Evolutionary conservation across 164 flowering plant genomes (phyloP).

Genomic region (Dillenia suffruticosa): DNA sequence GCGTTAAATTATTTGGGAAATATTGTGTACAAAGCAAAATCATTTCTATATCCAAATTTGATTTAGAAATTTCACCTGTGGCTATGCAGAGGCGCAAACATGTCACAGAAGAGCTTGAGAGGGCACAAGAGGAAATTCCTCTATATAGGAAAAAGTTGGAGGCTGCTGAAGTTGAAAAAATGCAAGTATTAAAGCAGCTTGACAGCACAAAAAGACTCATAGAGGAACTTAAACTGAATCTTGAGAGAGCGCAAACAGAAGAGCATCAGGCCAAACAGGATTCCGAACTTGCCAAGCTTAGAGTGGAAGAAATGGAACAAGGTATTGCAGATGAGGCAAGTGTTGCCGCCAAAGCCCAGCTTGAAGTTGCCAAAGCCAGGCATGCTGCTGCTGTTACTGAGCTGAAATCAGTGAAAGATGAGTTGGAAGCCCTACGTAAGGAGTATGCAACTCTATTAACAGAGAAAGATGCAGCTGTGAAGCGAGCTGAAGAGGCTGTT

Average conservation of each 20-base stretch:
- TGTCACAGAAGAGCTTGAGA: constrained; percentile 74
- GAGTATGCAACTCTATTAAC: constrained; percentile 48
- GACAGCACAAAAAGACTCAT: constrained; percentile 72
- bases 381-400: constrained; percentile 64
- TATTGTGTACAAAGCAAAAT: no score
- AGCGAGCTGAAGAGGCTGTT: constrained; percentile 59
- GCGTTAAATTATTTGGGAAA: no score
- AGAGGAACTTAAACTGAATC: constrained; percentile 70
- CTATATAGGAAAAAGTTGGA: constrained; percentile 44
- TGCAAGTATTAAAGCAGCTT: constrained; percentile 53
- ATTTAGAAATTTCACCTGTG: constrained; percentile 4
- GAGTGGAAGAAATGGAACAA: constrained; percentile 79
- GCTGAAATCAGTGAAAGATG: constrained; percentile 67
- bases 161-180: constrained; percentile 62
- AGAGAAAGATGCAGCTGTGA: constrained; percentile 54
- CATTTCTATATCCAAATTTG: no score
- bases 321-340: constrained; percentile 83
- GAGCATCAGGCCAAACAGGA: constrained; percentile 88
- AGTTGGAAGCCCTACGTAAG: constrained; percentile 44
- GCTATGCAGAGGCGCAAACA: constrained; percentile 54
- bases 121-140: constrained; percentile 70
- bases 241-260: constrained; percentile 84
- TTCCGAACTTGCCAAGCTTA: constrained; percentile 68
- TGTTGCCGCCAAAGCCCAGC: constrained; percentile 86
- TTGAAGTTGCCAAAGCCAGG: constrained; percentile 80